Percentiles rank a stretch among this genome's conserved stretches.
Conservation (phyloP, 2,329 filamentous ascomycete species). For the Ascochyta viciae-villosae region DNA sequence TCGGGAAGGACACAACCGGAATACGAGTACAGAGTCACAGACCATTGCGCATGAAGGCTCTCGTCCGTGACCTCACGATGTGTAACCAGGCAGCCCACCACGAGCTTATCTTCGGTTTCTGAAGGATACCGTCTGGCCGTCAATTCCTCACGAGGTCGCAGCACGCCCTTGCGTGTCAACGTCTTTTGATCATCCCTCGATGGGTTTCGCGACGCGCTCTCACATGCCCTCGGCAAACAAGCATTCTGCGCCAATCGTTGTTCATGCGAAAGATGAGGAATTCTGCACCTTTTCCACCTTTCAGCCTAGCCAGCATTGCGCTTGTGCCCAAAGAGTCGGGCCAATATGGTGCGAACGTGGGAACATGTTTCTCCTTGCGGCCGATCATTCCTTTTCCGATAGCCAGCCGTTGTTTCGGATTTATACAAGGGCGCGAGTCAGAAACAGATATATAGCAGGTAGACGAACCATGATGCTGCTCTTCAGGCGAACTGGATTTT, state of each 20-base stretch:
- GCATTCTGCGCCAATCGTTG: slow-evolving; percentile 27
- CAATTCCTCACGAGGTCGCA: slow-evolving; percentile 12
- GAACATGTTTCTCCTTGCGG: slow-evolving; percentile 42
- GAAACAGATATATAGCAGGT: slow-evolving; percentile 31
- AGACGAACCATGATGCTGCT: slow-evolving; percentile 22
- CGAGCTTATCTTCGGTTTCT: slow-evolving; percentile 10
- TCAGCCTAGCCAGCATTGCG: slow-evolving; percentile 18
- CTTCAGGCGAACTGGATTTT: slow-evolving; percentile 29
- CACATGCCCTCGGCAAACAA: slow-evolving; percentile 11
- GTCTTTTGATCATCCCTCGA: slow-evolving; percentile 23
- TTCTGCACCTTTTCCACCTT: slow-evolving; percentile 20
- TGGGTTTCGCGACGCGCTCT: slow-evolving; percentile 19
- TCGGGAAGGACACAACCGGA: slow-evolving; percentile 11
- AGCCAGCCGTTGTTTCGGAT: slow-evolving; percentile 34
- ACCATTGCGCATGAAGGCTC: slow-evolving; percentile 11
- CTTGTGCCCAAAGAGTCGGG: slow-evolving; percentile 21
- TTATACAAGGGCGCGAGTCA: slow-evolving; percentile 23
- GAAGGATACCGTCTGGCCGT: slow-evolving; percentile 3
- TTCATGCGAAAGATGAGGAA: slow-evolving; percentile 30
- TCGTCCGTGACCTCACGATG: slow-evolving; percentile 11
- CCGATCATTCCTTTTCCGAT: slow-evolving; percentile 35
- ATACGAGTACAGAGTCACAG: neutral
- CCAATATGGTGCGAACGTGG: slow-evolving; percentile 27
- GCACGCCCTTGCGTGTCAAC: slow-evolving; percentile 30
- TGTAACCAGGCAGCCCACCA: slow-evolving; percentile 2